Evolutionary conservation across 1,284 basidiomycete species (phyloP), one percentile per base, ranked within the genome.

Genomic region (Apiotrichum mycotoxinovorans): DNA sequence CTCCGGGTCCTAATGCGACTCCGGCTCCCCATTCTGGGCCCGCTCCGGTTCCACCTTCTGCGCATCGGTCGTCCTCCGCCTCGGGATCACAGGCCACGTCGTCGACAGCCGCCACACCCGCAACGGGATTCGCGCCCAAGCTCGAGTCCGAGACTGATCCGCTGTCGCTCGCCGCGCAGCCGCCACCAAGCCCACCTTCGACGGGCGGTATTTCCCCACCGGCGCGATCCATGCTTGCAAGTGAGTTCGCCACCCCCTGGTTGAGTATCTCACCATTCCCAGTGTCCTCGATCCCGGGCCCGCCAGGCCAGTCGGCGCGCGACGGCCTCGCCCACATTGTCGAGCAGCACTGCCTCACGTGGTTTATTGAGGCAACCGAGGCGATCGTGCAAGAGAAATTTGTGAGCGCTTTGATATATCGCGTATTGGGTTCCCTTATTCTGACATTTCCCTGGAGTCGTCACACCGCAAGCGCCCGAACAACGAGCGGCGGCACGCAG

Each of bases 351-450:
- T 53, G 57, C 17, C 35, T 59, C 33, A 55, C 57, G 23, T 59
- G 57, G 57, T 59, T 59, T 35, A 59, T 59, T n/a, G 49, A 54
- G 22, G 57, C 57, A 2, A 51, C 43, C 14, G 57, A 59, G 30
- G 53, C 52, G 2, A 38, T 54, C 41, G 57, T 55, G 30, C 34
- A 44, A n/a, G 53, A 59, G 20, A 47, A 35, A 23, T 47, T 14
- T 27, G 45, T 47, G 30, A 11, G 42, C n/a, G 20, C 38, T 40
- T 11, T 12, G 18, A 40, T n/a, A 40, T 7, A n/a, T n/a, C n/a
- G n/a, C n/a, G n/a, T n/a, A n/a, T n/a, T n/a, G n/a, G n/a, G n/a
- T n/a, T n/a, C n/a, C n/a, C n/a, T n/a, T n/a, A n/a, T n/a, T n/a
- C n/a, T n/a, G n/a, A n/a, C n/a, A n/a, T n/a, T n/a, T n/a, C n/a